Evolutionary conservation across 345 rosid genomes (phyloP).

Genomic region (Citrus medica): DNA sequence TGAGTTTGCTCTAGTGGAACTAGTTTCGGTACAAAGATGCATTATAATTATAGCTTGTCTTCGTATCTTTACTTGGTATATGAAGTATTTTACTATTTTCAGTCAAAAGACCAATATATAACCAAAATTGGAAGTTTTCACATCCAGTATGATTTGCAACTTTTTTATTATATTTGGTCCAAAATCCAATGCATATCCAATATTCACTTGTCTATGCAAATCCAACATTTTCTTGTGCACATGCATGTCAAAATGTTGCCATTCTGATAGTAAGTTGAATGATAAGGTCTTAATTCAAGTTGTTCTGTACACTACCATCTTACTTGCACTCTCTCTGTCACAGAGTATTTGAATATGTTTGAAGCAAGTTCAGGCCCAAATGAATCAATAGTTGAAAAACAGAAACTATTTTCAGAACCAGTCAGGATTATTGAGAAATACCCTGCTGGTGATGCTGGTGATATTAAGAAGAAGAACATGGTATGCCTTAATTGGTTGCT

Average conservation of each 20-base stretch:
- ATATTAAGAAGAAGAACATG: constrained; percentile 88
- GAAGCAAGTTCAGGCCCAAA: constrained; percentile 63
- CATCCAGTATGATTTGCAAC: no score
- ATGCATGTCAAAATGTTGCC: not conserved
- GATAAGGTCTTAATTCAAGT: not conserved
- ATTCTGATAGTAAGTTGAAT: not conserved
- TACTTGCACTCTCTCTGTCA: constrained; percentile 5
- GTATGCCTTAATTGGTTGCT: constrained; percentile 91
- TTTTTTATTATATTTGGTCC: not conserved
- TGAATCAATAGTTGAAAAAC: constrained; percentile 57
- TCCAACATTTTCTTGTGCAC: not conserved
- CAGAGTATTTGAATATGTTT: constrained; percentile 83
- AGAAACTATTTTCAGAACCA: constrained; percentile 71
- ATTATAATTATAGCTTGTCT: not conserved
- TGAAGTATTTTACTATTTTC: not conserved
- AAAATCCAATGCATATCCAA: not conserved
- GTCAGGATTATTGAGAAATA: constrained; percentile 77
- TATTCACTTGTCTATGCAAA: not conserved
- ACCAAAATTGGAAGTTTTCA: not conserved
- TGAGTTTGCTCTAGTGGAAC: not conserved
- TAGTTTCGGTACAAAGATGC: not conserved
- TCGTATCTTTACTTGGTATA: not conserved
- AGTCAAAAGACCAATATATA: not conserved
- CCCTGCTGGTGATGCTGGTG: constrained; percentile 80
- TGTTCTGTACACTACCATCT: constrained; percentile 3